phyloP scores from a whole-genome alignment of 1,284 basidiomycete genomes.

The Fomitopsis palustris region DNA sequence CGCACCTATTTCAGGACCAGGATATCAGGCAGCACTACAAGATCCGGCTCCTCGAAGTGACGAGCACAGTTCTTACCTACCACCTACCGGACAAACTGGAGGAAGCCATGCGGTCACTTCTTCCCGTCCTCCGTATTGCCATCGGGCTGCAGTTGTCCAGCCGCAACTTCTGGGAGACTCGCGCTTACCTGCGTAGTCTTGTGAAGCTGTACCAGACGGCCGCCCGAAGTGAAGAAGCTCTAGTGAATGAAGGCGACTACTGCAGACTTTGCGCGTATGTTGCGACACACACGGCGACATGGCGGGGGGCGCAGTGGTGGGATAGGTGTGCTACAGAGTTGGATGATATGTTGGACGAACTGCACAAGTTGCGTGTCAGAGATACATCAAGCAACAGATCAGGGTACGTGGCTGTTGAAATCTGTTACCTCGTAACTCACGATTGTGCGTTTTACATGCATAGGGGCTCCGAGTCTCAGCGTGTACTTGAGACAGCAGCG shows the following conservation, averaged over 20 bases:
- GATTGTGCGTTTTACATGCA: too few species aligned
- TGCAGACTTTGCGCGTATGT: neutral
- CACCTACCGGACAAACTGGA: neutral
- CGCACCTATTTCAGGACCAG: neutral
- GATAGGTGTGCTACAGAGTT: neutral
- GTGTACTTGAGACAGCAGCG: too few species aligned
- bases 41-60: neutral
- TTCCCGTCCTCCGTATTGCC: neutral
- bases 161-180: neutral
- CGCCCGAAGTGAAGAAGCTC: neutral
- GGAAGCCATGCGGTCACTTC: neutral
- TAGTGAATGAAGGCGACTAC: neutral
- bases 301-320: neutral
- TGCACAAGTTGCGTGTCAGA: neutral
- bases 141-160: neutral
- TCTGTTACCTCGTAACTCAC: too few species aligned
- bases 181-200: neutral
- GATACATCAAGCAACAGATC: too few species aligned
- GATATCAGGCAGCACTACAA: neutral
- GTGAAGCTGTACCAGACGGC: neutral
- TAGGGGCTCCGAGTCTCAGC: too few species aligned
- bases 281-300: neutral
- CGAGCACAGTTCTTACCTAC: neutral
- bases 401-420: too few species aligned
- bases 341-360: neutral